Conservation (phyloP, 352 stramenopile genomes). For the Bremia lactucae region DNA sequence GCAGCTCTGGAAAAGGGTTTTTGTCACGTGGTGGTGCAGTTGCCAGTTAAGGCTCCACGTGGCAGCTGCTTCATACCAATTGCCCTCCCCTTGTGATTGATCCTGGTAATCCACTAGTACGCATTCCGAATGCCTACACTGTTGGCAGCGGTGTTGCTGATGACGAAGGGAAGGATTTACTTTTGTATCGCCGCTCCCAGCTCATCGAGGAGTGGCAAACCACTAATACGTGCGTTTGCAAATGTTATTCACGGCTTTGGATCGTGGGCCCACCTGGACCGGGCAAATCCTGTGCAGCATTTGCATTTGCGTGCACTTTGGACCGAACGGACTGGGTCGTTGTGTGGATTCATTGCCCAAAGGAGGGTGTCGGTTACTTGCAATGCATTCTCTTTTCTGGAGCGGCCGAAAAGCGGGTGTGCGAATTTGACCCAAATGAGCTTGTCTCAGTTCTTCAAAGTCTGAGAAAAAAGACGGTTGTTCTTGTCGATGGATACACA, state of each 20-base stretch:
- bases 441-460: background rate
- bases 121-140: background rate
- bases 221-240: background rate
- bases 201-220: background rate
- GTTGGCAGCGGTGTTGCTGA: background rate
- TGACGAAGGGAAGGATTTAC: background rate
- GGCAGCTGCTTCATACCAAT: too few relatives aligned
- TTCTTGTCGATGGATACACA: conserved; percentile 6
- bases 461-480: background rate
- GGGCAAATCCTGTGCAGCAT: conserved; percentile 3
- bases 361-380: background rate
- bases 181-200: background rate
- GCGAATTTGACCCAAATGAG: background rate
- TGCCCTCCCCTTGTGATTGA: too few relatives aligned
- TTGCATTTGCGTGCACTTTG: conserved; percentile 9
- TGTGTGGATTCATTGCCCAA: conserved; percentile 5
- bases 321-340: conserved; percentile 2
- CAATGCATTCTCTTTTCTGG: conserved; percentile 3
- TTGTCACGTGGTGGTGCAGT: too few relatives aligned
- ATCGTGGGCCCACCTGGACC: background rate
- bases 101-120: background rate
- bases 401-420: background rate
- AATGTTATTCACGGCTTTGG: background rate
- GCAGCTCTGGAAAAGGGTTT: too few relatives aligned
- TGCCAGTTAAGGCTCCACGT: too few relatives aligned